Conservation (phyloP, 2,329 filamentous ascomycete species). For the Xylariaceae sp. region DNA sequence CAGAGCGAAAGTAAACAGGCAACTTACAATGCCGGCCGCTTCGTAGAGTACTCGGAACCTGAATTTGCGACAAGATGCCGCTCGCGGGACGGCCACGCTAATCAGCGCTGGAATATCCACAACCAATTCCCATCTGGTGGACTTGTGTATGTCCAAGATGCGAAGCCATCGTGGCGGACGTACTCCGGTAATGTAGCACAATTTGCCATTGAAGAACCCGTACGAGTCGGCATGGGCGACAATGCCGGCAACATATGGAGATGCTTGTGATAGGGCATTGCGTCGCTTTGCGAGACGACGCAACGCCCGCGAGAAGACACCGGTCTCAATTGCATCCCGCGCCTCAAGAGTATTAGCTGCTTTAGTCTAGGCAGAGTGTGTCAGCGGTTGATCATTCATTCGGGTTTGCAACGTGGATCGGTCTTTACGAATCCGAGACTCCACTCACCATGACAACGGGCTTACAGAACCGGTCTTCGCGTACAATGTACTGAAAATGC, state of each 20-base stretch:
- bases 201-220: constrained; percentile 57
- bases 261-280: constrained; percentile 55
- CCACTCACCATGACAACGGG: constrained; percentile 53
- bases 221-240: constrained; percentile 59
- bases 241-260: constrained; percentile 58
- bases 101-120: constrained; percentile 48
- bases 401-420: background rate
- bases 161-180: constrained; percentile 43
- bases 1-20: constrained; percentile 47
- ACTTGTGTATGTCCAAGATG: constrained; percentile 54
- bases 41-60: constrained; percentile 55
- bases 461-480: constrained; percentile 54
- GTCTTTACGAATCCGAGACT: background rate
- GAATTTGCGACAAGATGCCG: constrained; percentile 37
- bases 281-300: constrained; percentile 58
- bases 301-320: constrained; percentile 49
- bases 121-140: constrained; percentile 48
- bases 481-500: constrained; percentile 47
- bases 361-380: constrained; percentile 30
- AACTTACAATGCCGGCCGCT: constrained; percentile 53
- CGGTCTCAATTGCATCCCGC: constrained; percentile 29
- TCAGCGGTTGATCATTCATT: constrained; percentile 26
- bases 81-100: constrained; percentile 35
- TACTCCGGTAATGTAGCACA: constrained; percentile 58
- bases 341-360: constrained; percentile 34